Base-by-base conservation (phyloP, 768 basidiomycete species). In the Boletus reticuloceps region DNA sequence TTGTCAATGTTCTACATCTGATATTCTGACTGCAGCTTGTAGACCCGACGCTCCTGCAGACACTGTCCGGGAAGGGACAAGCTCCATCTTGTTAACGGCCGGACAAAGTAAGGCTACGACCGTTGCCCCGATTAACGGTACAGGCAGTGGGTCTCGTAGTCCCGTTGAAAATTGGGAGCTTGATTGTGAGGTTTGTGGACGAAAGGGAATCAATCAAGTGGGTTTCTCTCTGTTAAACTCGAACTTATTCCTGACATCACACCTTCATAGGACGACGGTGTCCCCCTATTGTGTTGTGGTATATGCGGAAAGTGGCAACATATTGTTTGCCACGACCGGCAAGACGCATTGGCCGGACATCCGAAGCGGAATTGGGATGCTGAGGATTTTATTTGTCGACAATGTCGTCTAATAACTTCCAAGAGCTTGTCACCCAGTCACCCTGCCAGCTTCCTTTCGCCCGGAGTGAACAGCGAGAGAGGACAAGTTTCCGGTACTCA, bases 241-340 rank as follows among this genome's bases (percentile, higher is more conserved):
- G 16, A n/a, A 37, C 12, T n/a, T 20, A 38, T 20, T 38, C 11
- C 61, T 40, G 39, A 63, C 46, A 40, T 45, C 58, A 60, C 50
- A 40, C 29, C 53, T 39, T 36, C 38, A 11, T 56, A 94, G 93
- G 90, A 94, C 56, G 91, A 92, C 56, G 88, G 85, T 12, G 74
- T 77, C 12, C 84, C 89, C 4, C 79, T 96, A 73, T 82, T 93
- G 66, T 91, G 83, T 37, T 97, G 94, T 65, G 90, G 89, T 22
- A 67, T 72, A 29, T 97, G 94, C 69, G 80, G 78, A 14, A 84
- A 84, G 69, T 97, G 94, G 94, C 94, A 96, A 63, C 94, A 97
- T 63, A 91, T 91, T 34, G 67, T 75, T 20, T 97, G 94, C 64
- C 91, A 95, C 64, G 90, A 96, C 64, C 73, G 71, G 46, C 82